Conservation (phyloP, 495 filamentous ascomycete genomes). For the Penicillium turbatum region DNA sequence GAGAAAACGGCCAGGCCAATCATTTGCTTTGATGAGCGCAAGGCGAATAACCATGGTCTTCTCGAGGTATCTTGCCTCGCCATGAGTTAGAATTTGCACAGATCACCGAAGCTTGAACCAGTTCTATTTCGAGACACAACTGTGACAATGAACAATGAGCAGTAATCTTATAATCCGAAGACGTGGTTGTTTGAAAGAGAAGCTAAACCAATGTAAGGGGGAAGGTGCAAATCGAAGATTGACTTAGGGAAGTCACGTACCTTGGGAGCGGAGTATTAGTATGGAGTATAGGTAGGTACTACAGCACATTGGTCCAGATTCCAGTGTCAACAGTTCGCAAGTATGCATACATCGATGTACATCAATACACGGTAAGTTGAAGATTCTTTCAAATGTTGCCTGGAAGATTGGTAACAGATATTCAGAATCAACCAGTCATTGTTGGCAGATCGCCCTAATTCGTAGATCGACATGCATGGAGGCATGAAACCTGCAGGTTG, state of each 20-base stretch:
- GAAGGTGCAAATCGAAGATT: no score
- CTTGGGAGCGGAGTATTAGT: no score
- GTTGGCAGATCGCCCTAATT: not conserved
- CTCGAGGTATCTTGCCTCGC: not conserved
- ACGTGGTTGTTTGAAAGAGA: not conserved
- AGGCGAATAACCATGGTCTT: conserved; percentile 1
- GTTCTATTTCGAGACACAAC: not conserved
- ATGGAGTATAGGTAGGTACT: no score
- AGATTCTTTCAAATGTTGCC: no score
- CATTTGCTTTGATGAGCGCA: conserved; percentile 6
- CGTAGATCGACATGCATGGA: not conserved
- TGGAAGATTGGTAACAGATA: not conserved
- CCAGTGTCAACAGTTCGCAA: no score
- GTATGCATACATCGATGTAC: no score
- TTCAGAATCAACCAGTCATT: not conserved
- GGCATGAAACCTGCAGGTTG: not conserved
- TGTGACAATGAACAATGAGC: not conserved
- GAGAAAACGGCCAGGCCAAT: not conserved
- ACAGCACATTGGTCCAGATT: no score
- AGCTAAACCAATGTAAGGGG: not conserved
- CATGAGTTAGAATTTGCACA: not conserved
- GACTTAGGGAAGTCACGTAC: no score
- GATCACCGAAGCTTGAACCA: not conserved
- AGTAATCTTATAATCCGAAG: not conserved
- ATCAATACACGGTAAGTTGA: no score